phyloP scores from a whole-genome alignment of 768 basidiomycete genomes.

The Pilatotrama ljubarskyi region DNA sequence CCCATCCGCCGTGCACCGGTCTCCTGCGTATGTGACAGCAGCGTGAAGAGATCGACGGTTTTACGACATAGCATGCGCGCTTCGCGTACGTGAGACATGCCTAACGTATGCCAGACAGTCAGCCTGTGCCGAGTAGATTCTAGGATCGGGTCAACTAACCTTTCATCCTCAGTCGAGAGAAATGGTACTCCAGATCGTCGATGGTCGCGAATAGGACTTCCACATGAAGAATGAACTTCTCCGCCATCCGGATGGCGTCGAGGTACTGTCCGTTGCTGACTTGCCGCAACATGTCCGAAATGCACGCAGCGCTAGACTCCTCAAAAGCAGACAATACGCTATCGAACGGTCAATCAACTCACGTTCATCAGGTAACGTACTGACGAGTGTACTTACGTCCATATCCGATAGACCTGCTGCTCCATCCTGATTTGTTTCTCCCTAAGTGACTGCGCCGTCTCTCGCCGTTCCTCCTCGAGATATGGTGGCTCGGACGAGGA shows the following conservation, averaged over 20 bases:
- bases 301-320: conserved; percentile 98
- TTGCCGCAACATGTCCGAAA: conserved; percentile 97
- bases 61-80: conserved; percentile 98
- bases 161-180: conserved; percentile 75
- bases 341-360: neutral
- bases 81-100: conserved; percentile 98
- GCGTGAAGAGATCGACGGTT: conserved; percentile 96
- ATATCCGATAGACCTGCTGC: conserved; percentile 96
- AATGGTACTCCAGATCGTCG: conserved; percentile 93
- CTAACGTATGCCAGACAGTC: conserved; percentile 38
- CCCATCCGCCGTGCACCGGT: conserved; percentile 88
- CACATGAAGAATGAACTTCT: conserved; percentile 97
- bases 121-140: neutral
- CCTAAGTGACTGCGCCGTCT: conserved; percentile 77
- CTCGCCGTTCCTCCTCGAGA: conserved; percentile 75
- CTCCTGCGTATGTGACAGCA: conserved; percentile 94
- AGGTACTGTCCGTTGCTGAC: conserved; percentile 97
- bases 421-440: conserved; percentile 95
- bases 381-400: conserved; percentile 70
- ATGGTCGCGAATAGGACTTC: conserved; percentile 97
- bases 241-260: conserved; percentile 97
- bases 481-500: conserved; percentile 49
- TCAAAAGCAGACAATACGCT: conserved; percentile 97
- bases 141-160: conserved; percentile 50
- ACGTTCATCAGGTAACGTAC: conserved; percentile 10